phyloP scores from a whole-genome alignment of 2,329 filamentous ascomycete species.

The Diaporthe aspalathi region DNA sequence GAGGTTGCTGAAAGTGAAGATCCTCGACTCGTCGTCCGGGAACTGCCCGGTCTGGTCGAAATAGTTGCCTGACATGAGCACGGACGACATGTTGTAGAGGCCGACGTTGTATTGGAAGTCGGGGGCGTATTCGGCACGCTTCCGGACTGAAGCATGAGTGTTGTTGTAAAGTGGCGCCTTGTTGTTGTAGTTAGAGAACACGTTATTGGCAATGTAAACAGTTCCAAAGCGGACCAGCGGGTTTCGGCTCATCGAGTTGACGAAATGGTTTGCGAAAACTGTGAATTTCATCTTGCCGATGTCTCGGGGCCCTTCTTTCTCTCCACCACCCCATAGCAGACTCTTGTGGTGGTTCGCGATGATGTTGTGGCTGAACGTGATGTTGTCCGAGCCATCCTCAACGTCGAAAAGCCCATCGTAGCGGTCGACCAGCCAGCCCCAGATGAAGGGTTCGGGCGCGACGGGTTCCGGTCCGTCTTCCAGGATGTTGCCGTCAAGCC shows the following conservation, averaged over 20 bases:
- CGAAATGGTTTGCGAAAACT: slow-evolving; percentile 27
- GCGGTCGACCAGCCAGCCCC: slow-evolving; percentile 28
- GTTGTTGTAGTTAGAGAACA: slow-evolving; percentile 26
- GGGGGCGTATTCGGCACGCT: background rate
- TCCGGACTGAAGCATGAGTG: background rate
- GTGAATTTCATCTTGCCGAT: slow-evolving; percentile 30
- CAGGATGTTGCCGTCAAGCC: slow-evolving; percentile 28
- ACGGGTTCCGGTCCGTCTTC: slow-evolving; percentile 20
- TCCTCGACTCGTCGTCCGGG: slow-evolving; percentile 2
- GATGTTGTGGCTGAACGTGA: slow-evolving; percentile 29
- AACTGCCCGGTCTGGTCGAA: slow-evolving; percentile 22
- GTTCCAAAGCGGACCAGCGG: slow-evolving; percentile 29
- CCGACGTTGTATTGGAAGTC: slow-evolving; percentile 28
- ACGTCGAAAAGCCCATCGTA: slow-evolving; percentile 26
- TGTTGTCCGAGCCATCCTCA: slow-evolving; percentile 26
- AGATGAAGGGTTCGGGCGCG: slow-evolving; percentile 13
- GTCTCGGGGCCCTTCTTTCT: slow-evolving; percentile 22
- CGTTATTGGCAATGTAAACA: slow-evolving; percentile 26
- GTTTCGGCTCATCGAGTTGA: slow-evolving; percentile 32
- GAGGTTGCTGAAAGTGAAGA: slow-evolving; percentile 28
- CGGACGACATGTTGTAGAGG: slow-evolving; percentile 26
- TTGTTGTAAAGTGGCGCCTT: slow-evolving; percentile 1
- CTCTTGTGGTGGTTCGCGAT: slow-evolving; percentile 32
- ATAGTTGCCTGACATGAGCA: slow-evolving; percentile 28
- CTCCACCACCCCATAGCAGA: slow-evolving; percentile 20